These are phyloP conservation scores for Sphagnum magellanicum DNA, from an alignment of 228 moss, liverwort and hornwort species.

Conservation along the genomic window DNA sequence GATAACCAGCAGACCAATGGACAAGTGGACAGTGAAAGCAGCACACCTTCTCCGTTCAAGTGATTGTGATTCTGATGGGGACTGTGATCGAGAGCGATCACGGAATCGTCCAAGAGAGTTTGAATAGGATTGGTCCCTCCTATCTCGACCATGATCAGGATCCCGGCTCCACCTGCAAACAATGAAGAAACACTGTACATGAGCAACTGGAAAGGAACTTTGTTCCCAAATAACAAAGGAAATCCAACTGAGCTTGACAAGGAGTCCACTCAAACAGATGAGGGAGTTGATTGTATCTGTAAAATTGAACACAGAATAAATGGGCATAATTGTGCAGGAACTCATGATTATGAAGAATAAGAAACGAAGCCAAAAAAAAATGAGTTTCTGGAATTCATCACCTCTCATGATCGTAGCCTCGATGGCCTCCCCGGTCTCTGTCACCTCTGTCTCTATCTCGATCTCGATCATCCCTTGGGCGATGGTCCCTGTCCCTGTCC, in stretches of 20 bases:
- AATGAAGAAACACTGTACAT: not conserved
- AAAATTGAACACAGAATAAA: not conserved
- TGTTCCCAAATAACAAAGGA: not conserved
- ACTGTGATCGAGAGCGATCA: constrained; percentile 63
- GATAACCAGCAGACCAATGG: not conserved
- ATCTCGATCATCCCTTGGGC: constrained; percentile 67
- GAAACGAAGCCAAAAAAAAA: not conserved
- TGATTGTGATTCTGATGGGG: constrained; percentile 79
- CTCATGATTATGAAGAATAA: not conserved
- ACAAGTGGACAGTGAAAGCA: not conserved
- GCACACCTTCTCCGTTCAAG: constrained; percentile 78
- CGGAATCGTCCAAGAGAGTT: constrained; percentile 67
- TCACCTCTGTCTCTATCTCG: constrained; percentile 47
- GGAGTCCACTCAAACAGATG: not conserved
- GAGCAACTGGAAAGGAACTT: not conserved
- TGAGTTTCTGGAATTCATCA: constrained; percentile 1
- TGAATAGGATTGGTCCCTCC: constrained; percentile 87
- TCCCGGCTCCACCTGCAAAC: constrained; percentile 71
- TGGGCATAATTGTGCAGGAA: not conserved
- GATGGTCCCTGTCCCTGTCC: constrained; percentile 72
- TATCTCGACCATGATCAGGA: constrained; percentile 81
- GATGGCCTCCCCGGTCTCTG: constrained; percentile 61
- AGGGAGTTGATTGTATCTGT: not conserved
- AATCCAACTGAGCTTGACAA: not conserved
- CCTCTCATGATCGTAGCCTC: constrained; percentile 84